phyloP scores from a whole-genome alignment of 164 flowering plant species.

The Vitis rupestris region DNA sequence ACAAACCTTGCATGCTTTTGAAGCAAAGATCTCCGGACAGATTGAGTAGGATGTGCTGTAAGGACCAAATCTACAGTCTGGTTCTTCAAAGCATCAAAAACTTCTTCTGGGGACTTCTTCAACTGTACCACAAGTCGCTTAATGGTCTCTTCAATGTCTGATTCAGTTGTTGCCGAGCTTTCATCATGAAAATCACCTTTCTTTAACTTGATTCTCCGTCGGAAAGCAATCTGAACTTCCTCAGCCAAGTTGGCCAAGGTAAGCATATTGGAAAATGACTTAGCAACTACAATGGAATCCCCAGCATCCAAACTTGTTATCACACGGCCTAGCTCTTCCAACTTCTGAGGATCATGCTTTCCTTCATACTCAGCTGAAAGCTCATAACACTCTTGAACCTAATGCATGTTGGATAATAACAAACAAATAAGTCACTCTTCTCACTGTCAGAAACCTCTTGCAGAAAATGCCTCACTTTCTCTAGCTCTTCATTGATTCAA shows the following conservation, averaged over 20 bases:
- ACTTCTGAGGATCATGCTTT: slow-evolving; percentile 38
- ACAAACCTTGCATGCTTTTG: slow-evolving; percentile 94
- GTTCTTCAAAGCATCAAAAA: slow-evolving; percentile 94
- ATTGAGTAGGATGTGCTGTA: slow-evolving; percentile 99
- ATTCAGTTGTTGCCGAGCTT: slow-evolving; percentile 85
- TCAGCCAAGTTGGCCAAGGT: slow-evolving; percentile 97
- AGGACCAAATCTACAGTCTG: slow-evolving; percentile 97
- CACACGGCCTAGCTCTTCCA: slow-evolving; percentile 88
- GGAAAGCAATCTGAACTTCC: slow-evolving; percentile 94
- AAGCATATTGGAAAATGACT: slow-evolving; percentile 95
- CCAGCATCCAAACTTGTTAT: slow-evolving; percentile 95
- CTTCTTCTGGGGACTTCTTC: slow-evolving; percentile 90
- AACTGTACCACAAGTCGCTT: slow-evolving; percentile 83
- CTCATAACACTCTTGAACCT: slow-evolving; percentile 62
- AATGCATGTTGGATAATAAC: neutral
- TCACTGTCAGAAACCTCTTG: neutral
- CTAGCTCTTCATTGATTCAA: neutral
- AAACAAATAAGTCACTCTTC: neutral
- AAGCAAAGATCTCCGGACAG: slow-evolving; percentile 91
- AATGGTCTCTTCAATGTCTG: slow-evolving; percentile 95
- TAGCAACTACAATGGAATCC: slow-evolving; percentile 92
- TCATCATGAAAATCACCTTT: slow-evolving; percentile 95
- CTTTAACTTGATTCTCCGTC: slow-evolving; percentile 74
- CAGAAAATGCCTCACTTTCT: neutral
- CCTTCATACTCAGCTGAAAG: slow-evolving; percentile 39